These are phyloP conservation scores for Babesia sp. DNA, from an alignment of 169 alveolate species.

Conservation along the genomic window DNA sequence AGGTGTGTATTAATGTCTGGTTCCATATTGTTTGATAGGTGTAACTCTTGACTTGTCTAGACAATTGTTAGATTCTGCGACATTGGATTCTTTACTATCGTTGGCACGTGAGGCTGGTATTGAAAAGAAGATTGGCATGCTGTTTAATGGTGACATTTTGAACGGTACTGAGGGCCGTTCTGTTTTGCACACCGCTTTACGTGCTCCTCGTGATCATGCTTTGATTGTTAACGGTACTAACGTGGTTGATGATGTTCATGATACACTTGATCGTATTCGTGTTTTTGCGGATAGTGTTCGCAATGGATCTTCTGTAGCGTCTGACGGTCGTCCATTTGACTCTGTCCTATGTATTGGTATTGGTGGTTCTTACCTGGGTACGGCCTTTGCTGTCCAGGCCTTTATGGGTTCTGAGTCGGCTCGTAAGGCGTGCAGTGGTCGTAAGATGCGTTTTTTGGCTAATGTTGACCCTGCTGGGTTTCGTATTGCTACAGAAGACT, in stretches of 20 bases:
- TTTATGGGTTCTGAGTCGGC: conserved; percentile 57
- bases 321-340: conserved; percentile 87
- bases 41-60: conserved; percentile 63
- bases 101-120: conserved; percentile 38
- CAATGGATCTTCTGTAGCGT: conserved; percentile 88
- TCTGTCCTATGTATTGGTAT: conserved; percentile 95
- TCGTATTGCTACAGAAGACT: conserved; percentile 87
- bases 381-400: conserved; percentile 91
- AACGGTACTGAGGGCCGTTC: conserved; percentile 94
- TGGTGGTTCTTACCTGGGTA: conserved; percentile 98
- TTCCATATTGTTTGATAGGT: conserved; percentile 14
- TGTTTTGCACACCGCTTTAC: conserved; percentile 95
- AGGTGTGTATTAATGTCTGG: conserved; percentile 9
- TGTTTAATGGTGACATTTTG: conserved; percentile 87
- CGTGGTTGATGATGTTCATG: conserved; percentile 37
- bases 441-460: conserved; percentile 91
- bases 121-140: conserved; percentile 59
- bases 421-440: conserved; percentile 55
- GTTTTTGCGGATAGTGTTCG: conserved; percentile 75
- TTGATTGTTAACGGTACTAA: conserved; percentile 29
- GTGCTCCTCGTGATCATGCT: conserved; percentile 68
- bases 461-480: conserved; percentile 98
- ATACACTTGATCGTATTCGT: conserved; percentile 76
- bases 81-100: conserved; percentile 33
- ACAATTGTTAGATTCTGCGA: conserved; percentile 41